phyloP scores from a whole-genome alignment of 768 basidiomycete species.

The Sarcodon sp. region DNA sequence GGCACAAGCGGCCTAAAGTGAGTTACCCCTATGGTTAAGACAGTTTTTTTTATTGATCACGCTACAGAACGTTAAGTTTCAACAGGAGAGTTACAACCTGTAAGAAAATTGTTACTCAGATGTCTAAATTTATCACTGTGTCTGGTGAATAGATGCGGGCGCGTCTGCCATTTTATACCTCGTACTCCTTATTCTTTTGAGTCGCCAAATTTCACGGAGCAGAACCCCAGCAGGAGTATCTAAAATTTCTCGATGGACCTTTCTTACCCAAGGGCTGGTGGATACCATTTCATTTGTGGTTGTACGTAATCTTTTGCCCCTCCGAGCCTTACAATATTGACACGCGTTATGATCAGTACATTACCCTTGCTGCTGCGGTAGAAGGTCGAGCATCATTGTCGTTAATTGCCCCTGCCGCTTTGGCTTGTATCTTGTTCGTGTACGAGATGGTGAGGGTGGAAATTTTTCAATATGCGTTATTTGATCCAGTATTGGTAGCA shows the following conservation, averaged over 20 bases:
- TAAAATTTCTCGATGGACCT: slow-evolving; percentile 74
- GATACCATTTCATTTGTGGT: slow-evolving; percentile 82
- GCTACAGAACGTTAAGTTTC: slow-evolving; percentile 18
- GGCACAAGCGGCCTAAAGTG: slow-evolving; percentile 63
- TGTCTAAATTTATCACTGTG: neutral
- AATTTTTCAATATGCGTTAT: neutral
- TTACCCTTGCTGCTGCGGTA: slow-evolving; percentile 78
- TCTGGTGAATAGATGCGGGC: slow-evolving; percentile 17
- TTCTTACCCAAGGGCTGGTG: slow-evolving; percentile 64
- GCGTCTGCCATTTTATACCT: slow-evolving; percentile 56
- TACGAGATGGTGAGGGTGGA: slow-evolving; percentile 63
- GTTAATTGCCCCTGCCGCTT: slow-evolving; percentile 72
- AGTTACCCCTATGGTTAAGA: slow-evolving; percentile 3
- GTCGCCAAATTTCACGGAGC: slow-evolving; percentile 63
- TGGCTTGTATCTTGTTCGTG: slow-evolving; percentile 68
- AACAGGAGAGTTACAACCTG: slow-evolving; percentile 34
- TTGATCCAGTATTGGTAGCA: slow-evolving; percentile 33
- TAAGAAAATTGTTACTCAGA: slow-evolving; percentile 12
- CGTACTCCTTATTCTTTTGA: slow-evolving; percentile 48
- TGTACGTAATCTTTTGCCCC: slow-evolving; percentile 13
- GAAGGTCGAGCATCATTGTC: slow-evolving; percentile 75
- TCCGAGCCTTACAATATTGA: too few relatives aligned
- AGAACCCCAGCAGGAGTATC: slow-evolving; percentile 70
- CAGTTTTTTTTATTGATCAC: neutral
- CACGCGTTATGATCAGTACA: slow-evolving; percentile 29